phyloP scores from a whole-genome alignment of 257 asterid genomes.

The Phtheirospermum japonicum region DNA sequence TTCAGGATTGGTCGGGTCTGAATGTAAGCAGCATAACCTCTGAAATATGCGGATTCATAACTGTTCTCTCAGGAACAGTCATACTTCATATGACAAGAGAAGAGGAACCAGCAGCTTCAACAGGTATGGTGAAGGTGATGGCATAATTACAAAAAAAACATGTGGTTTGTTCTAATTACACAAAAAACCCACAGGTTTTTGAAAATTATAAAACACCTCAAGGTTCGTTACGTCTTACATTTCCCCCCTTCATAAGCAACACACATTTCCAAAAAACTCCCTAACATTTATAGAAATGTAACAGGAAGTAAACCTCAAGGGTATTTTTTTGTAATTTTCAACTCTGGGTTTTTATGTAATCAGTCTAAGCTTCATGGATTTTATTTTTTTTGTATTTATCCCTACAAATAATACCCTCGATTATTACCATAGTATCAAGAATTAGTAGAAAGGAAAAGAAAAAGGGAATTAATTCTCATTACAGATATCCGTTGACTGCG shows the following conservation, averaged over 20 bases:
- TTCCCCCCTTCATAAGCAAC: neutral
- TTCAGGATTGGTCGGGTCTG: conserved; percentile 79
- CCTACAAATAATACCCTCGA: neutral
- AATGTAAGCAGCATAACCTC: conserved; percentile 55
- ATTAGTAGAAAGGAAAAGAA: no score
- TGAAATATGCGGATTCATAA: conserved; percentile 65
- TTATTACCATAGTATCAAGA: no score
- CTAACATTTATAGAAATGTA: neutral
- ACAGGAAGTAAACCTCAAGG: neutral
- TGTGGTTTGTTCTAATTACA: no score
- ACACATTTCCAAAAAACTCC: neutral
- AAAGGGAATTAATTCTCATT: no score
- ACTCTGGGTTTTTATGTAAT: neutral
- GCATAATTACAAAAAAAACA: neutral
- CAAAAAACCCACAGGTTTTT: neutral
- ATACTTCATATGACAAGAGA: conserved; percentile 73
- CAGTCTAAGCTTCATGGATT: neutral
- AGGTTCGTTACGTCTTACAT: neutral
- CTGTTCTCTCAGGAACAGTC: conserved; percentile 63
- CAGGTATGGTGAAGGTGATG: conserved; percentile 36
- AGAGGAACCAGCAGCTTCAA: conserved; percentile 45
- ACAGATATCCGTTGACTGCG: no score
- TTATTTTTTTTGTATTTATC: neutral
- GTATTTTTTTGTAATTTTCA: neutral
- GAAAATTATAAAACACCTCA: neutral